These are phyloP conservation scores for Coriaria nepalensis DNA, from an alignment of 306 rosid genomes.

Conservation along the genomic window DNA sequence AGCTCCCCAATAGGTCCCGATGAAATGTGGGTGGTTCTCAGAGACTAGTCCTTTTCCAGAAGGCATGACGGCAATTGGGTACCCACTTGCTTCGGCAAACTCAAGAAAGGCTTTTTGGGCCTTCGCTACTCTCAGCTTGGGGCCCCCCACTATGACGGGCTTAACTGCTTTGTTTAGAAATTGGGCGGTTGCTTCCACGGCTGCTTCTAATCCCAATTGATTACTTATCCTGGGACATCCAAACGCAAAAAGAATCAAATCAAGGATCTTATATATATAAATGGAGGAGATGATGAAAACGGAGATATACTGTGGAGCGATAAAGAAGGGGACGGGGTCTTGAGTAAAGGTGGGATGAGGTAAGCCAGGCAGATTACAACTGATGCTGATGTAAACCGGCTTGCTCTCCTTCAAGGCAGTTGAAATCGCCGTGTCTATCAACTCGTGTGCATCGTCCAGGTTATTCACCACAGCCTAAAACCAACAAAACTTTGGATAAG, in stretches of 20 bases:
- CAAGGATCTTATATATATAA: not conserved
- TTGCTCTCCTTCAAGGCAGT: constrained; percentile 85
- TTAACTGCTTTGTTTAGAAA: constrained; percentile 74
- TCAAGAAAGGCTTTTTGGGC: constrained; percentile 57
- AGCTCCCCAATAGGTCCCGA: constrained; percentile 89
- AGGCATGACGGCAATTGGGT: constrained; percentile 73
- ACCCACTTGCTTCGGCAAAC: constrained; percentile 64
- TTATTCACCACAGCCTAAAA: constrained; percentile 68
- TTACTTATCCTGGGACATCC: constrained; percentile 70
- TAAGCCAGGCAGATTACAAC: constrained; percentile 63
- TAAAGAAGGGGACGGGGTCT: constrained; percentile 77
- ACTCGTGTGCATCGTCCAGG: constrained; percentile 75
- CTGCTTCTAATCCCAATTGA: constrained; percentile 61
- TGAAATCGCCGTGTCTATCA: constrained; percentile 79
- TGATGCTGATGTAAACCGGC: constrained; percentile 66
- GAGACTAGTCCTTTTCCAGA: constrained; percentile 74
- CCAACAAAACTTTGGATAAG: too few species aligned
- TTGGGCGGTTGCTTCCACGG: constrained; percentile 70
- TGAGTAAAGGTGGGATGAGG: constrained; percentile 61
- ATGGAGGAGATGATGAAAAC: not conserved
- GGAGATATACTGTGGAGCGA: constrained; percentile 41
- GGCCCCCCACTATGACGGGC: constrained; percentile 71
- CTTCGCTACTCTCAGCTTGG: constrained; percentile 58
- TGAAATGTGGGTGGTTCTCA: constrained; percentile 54
- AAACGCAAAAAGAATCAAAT: constrained; percentile 3